Evolutionary conservation across 306 rosid species (phyloP), one percentile per base, ranked within the genome.

Genomic region (Castanospermum australe): DNA sequence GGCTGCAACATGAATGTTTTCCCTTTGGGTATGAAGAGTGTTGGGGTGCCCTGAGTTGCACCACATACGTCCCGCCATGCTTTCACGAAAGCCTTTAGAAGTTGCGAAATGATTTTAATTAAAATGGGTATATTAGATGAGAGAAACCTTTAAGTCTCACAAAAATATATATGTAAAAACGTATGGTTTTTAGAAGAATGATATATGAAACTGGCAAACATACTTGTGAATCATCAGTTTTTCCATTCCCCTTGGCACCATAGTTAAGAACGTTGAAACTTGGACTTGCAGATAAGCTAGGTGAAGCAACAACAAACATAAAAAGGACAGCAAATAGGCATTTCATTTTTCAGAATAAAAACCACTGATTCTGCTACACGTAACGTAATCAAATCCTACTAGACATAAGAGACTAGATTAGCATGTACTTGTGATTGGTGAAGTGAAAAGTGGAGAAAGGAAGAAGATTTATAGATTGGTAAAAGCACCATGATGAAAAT

Each of bases 21-120:
- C 12, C 76, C 86, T 2, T 44, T 4, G 0, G 92, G 97, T 56
- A 84, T 68, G 9, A 52, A 0, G 4, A 89, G 70, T 1, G 89
- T 84, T 67, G 87, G 70, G 47, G 0, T 66, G 7, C 60, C 78
- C 28, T 72, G 0, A 35, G 44, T 57, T 76, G 82, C 47, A 51
- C 18, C 68, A 71, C 92, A 90, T 2, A 56, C 50, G 20, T 73
- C 86, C 5, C 30, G 14, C 92, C 92, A 90, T 77, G 94, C 94
- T 67, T 44, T 79, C 56, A 72, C 15, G 60, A 90, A 90, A 28
- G 92, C 89, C 92, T 90, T 66, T 13, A 14, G n/a, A 68, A 33
- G 5, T 62, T 73, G n/a, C n/a, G n/a, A n/a, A n/a, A 47, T 35
- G 45, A 21, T 8, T n/a, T n/a, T n/a, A n/a, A n/a, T n/a, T n/a